Evolutionary conservation across 2,329 filamentous ascomycete species (phyloP), one percentile per base, ranked within the genome.

Genomic region (Zarea fungicola): DNA sequence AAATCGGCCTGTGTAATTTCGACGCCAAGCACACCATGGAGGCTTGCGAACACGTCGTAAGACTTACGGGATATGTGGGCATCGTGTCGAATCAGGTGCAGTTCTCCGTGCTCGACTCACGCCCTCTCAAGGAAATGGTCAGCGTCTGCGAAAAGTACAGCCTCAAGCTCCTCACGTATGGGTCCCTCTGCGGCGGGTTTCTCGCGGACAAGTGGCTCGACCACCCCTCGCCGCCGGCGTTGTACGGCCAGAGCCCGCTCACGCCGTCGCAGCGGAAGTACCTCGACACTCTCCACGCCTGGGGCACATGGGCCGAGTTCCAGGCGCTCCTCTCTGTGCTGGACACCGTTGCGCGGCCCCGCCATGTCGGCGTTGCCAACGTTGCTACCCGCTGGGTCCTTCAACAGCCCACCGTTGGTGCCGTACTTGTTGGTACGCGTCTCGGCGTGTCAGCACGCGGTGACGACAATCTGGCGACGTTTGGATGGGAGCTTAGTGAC

Each of bases 381-480:
- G 72, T 76, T 1, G 74, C 74, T 1, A 68, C 65, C 7, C 62
- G 73, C 53, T 77, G 72, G 68, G 71, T 77, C 1, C 61, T 77
- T 14, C 73, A 77, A 51, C 66, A 73, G 47, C 62, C 66, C 4
- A 65, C 65, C 43, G 74, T 77, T 0, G 73, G 69, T 4, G 73
- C 73, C 1, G 71, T 76, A 1, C 72, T 77, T 28, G 67, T 77
- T 5, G 73, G 75, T 2, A 67, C 67, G 3, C 59, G 74, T 2
- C 55, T 62, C 37, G 59, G 59, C 18, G 55, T 61, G 6, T 57
- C 58, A 19, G 55, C 50, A 11, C 58, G 56, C 2, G 52, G 48
- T 9, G 43, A 41, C 5, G 59, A 62, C 39, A 60, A 60, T n/a
- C 26, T 56, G 6, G 48, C 52, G 3, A 53, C 50, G 10, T 55